These are phyloP conservation scores for Aschersonia sp. DNA, from an alignment of 2,329 filamentous ascomycete species.

Conservation along the genomic window DNA sequence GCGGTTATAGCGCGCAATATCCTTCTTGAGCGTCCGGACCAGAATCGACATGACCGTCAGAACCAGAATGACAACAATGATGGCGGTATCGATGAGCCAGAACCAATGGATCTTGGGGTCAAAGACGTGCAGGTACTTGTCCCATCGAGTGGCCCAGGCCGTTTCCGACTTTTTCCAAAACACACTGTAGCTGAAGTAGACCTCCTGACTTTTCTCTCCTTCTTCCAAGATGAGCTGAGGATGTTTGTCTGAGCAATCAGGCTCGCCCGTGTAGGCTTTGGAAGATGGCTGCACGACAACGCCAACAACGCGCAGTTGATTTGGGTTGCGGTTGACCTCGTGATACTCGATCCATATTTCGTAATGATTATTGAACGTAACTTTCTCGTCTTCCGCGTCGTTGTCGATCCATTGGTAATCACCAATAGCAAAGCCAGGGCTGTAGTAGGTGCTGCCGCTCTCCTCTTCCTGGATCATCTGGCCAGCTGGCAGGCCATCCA, in stretches of 20 bases:
- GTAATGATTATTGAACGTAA: slow-evolving; percentile 82
- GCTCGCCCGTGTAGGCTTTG: slow-evolving; percentile 38
- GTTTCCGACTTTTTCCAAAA: slow-evolving; percentile 75
- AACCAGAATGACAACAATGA: slow-evolving; percentile 85
- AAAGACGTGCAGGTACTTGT: slow-evolving; percentile 95
- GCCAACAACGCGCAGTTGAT: slow-evolving; percentile 77
- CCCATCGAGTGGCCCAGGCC: slow-evolving; percentile 93
- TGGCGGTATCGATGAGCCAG: slow-evolving; percentile 87
- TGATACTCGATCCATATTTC: slow-evolving; percentile 92
- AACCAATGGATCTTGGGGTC: slow-evolving; percentile 99
- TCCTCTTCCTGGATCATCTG: slow-evolving; percentile 66
- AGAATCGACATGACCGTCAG: slow-evolving; percentile 89
- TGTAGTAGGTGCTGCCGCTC: slow-evolving; percentile 71
- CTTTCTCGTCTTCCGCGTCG: slow-evolving; percentile 36
- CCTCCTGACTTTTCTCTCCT: slow-evolving; percentile 37
- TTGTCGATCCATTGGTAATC: slow-evolving; percentile 42
- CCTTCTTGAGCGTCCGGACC: slow-evolving; percentile 75
- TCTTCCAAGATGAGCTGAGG: slow-evolving; percentile 48
- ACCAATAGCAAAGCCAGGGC: slow-evolving; percentile 55
- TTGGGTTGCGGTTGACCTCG: slow-evolving; percentile 47
- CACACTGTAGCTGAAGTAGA: slow-evolving; percentile 85
- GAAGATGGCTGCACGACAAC: slow-evolving; percentile 79
- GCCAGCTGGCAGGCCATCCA: slow-evolving; percentile 85
- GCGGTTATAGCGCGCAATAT: slow-evolving; percentile 92
- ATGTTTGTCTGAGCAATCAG: slow-evolving; percentile 48